Conservation (phyloP, 78 protist genomes). For the Protostelium mycophagum region DNA sequence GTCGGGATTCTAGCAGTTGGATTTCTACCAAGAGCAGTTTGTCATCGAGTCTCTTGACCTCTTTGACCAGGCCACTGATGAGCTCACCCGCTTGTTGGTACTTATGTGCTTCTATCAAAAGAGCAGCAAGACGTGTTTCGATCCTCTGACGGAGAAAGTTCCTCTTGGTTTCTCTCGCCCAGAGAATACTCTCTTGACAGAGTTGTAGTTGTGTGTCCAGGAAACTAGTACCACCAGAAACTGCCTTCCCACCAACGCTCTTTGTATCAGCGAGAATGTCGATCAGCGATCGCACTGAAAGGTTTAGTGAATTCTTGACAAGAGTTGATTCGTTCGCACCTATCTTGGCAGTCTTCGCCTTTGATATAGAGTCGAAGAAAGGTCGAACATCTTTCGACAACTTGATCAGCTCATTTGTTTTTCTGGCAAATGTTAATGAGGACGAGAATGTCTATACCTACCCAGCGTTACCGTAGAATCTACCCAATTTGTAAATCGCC, state of each 20-base stretch:
- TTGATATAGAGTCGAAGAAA: constrained; percentile 71
- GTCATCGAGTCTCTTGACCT: constrained; percentile 95
- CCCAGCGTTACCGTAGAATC: constrained; percentile 32
- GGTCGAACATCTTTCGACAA: constrained; percentile 47
- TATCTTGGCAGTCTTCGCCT: constrained; percentile 91
- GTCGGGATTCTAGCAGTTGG: constrained; percentile 82
- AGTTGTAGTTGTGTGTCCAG: constrained; percentile 13
- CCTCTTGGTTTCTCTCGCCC: constrained; percentile 91
- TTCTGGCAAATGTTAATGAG: background rate
- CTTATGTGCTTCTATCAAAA: constrained; percentile 57
- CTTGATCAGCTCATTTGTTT: constrained; percentile 13
- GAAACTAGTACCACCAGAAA: constrained; percentile 6
- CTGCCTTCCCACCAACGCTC: constrained; percentile 20
- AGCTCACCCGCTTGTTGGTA: constrained; percentile 68
- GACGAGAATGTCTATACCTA: background rate
- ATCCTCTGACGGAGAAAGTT: constrained; percentile 94
- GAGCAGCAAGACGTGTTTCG: constrained; percentile 75
- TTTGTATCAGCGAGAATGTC: constrained; percentile 55
- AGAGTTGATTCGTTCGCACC: constrained; percentile 8
- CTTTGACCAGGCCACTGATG: constrained; percentile 67
- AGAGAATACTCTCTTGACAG: constrained; percentile 81
- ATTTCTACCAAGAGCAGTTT: constrained; percentile 94
- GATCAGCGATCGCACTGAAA: constrained; percentile 59
- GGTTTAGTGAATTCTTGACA: background rate
- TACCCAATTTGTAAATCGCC: constrained; percentile 46